phyloP scores from a whole-genome alignment of 192 early-diverging fungal genomes.

The Mortierella alpina region DNA sequence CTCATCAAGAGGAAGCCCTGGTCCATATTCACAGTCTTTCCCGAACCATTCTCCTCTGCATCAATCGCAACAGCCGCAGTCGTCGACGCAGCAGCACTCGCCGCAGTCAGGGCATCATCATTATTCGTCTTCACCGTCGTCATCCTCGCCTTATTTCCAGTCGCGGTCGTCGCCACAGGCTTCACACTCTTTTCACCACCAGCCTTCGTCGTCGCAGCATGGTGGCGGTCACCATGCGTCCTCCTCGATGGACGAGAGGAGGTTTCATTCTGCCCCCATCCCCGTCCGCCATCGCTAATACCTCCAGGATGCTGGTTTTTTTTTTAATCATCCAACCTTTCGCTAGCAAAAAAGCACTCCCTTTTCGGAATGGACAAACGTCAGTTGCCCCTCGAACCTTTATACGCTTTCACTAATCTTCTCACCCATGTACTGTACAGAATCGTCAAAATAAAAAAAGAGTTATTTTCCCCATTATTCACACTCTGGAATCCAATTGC shows the following conservation, averaged over 20 bases:
- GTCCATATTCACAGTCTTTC: slow-evolving; percentile 37
- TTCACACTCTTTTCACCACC: slow-evolving; percentile 10
- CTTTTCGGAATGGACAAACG: background rate
- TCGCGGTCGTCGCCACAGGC: slow-evolving; percentile 15
- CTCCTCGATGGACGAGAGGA: slow-evolving; percentile 29
- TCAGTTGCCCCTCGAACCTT: too few species aligned
- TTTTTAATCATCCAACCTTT: slow-evolving; percentile 8
- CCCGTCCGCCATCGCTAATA: slow-evolving; percentile 44
- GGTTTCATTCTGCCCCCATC: slow-evolving; percentile 51
- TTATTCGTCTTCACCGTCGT: slow-evolving; percentile 42
- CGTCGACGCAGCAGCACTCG: slow-evolving; percentile 25
- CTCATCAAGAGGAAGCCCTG: slow-evolving; percentile 34
- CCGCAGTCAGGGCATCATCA: slow-evolving; percentile 36
- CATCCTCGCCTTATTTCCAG: slow-evolving; percentile 32
- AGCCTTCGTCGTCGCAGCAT: slow-evolving; percentile 5
- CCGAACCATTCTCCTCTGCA: slow-evolving; percentile 25
- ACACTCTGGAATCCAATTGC: background rate
- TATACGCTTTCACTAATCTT: background rate
- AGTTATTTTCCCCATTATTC: background rate
- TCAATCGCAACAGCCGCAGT: slow-evolving; percentile 11
- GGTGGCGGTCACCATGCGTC: slow-evolving; percentile 20
- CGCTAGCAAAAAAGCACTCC: background rate
- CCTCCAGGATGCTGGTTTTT: background rate
- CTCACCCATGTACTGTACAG: background rate
- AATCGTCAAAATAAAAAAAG: slow-evolving; percentile 3